Evolutionary conservation across 306 rosid genomes (phyloP).

Genomic region (Inga laurina): DNA sequence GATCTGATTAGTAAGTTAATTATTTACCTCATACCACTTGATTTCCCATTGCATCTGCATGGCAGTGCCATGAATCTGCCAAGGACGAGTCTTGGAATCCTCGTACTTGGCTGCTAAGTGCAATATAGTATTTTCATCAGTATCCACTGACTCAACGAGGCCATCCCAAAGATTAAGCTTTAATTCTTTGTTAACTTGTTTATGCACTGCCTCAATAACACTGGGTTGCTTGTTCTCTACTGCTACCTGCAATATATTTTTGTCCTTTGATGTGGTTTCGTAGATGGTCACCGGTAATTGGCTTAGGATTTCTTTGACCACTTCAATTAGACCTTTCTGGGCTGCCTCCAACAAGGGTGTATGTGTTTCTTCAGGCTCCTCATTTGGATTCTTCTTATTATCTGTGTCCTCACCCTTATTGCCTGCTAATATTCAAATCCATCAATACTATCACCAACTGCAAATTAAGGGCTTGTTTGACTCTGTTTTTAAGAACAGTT

Average conservation of each 20-base stretch:
- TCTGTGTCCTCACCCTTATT: neutral
- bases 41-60: constrained; percentile 30
- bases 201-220: neutral
- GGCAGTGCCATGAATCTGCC: constrained; percentile 23
- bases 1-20: neutral
- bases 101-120: constrained; percentile 15
- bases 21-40: neutral
- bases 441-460: too few relatives aligned
- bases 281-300: neutral
- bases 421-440: neutral
- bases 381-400: neutral
- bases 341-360: neutral
- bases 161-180: neutral
- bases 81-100: neutral
- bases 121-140: constrained; percentile 2
- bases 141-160: neutral
- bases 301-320: neutral
- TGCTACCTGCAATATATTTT: constrained; percentile 17
- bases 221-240: neutral
- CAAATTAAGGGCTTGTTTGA: too few relatives aligned
- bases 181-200: neutral
- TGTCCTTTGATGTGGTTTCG: neutral
- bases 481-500: neutral
- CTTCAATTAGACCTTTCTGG: neutral
- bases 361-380: neutral